phyloP scores from a whole-genome alignment of 352 stramenopile genomes.

The Stramenopiles sp. region DNA sequence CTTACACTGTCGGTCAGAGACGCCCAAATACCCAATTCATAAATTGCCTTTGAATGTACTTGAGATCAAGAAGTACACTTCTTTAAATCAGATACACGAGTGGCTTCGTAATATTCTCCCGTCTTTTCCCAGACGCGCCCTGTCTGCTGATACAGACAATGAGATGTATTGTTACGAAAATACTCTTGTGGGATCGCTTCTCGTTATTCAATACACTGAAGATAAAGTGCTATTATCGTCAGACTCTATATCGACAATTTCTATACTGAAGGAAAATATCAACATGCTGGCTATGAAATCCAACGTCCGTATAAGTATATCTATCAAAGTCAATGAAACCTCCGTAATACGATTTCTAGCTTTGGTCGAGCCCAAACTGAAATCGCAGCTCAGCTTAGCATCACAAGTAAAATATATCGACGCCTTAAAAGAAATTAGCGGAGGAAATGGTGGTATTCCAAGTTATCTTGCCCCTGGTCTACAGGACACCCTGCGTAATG shows the following conservation, averaged over 20 bases:
- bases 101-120: not conserved
- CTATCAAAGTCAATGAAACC: not conserved
- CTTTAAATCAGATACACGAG: not conserved
- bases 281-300: not conserved
- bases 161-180: not conserved
- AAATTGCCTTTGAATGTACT: not conserved
- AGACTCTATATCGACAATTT: not conserved
- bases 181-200: not conserved
- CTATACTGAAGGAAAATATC: not conserved
- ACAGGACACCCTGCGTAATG: not conserved
- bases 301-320: not conserved
- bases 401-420: not conserved
- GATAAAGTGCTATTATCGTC: not conserved
- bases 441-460: not conserved
- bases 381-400: not conserved
- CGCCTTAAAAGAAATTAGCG: not conserved
- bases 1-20: not conserved
- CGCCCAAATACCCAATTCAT: not conserved
- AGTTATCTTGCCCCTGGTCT: not conserved
- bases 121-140: not conserved
- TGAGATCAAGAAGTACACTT: not conserved
- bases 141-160: not conserved
- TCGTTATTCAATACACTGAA: not conserved
- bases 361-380: not conserved
- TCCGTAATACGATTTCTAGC: not conserved